Base-by-base conservation (phyloP, 768 basidiomycete species). In the Guyanaporus albipodus region DNA sequence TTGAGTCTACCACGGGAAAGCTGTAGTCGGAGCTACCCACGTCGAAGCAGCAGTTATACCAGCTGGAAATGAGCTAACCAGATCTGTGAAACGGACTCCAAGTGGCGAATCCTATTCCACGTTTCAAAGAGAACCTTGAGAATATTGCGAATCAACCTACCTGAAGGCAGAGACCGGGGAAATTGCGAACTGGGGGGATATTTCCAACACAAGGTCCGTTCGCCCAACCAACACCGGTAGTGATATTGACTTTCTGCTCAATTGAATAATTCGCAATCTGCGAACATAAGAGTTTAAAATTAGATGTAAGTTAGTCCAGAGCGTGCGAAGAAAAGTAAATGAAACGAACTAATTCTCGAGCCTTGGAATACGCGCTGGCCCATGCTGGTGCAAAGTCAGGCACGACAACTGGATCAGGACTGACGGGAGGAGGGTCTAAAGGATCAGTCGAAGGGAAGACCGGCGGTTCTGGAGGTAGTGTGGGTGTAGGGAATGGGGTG, bases 21-120 rank as follows among this genome's bases (percentile, higher is more conserved):
- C 0, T 19, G 17, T 7, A 14, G 19, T 12, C 5, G 12, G 31
- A 33, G 15, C 6, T 22, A 69, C 80, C 56, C 64, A 91, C 75
- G 93, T 89, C 6, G 90, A 74, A 5, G 90, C 94, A 1, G 82
- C 73, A 44, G 87, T 91, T 54, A 96, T 72, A 0, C 81, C 87
- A n/a, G 91, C 76, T 0, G 94, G 92, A 70, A 92, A 94, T 0
- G 79, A 79, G 4, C 85, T 85, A 6, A 81, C 80, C 27, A 76
- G 80, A 61, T 93, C 85, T 0, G 80, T 78, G 53, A 75, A 71
- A 37, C 92, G 85, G 17, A 94, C 80, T 4, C 91, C 91, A 1
- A 89, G 72, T 3, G 88, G 88, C 18, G 83, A 81, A 53, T 87
- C 83, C 75, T 82, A 44, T n/a, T 44, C 10, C 6, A 31, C 57